Percentiles rank a stretch among this genome's conserved stretches.
phyloP scores from a whole-genome alignment of 352 stramenopile genomes.

The Globisporangium recalcitrans region DNA sequence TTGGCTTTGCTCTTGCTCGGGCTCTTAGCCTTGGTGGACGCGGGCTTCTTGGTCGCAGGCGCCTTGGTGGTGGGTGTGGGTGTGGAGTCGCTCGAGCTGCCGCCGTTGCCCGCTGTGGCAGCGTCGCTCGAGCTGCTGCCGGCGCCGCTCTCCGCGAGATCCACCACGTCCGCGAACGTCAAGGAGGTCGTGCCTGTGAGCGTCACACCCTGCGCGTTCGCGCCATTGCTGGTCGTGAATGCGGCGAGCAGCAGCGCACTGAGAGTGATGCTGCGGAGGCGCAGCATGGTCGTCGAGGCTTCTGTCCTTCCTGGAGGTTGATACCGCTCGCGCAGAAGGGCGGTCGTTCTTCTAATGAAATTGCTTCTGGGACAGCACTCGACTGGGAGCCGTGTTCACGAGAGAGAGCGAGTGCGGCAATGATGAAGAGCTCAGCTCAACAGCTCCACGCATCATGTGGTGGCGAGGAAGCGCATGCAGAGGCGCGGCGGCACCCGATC shows the following conservation, averaged over 20 bases:
- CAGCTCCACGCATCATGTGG: not conserved
- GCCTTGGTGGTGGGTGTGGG: not conserved
- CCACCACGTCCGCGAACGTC: constrained; percentile 9
- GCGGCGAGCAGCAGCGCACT: not conserved
- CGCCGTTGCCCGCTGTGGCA: not conserved
- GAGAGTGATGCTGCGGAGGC: not conserved
- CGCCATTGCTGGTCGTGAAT: not conserved
- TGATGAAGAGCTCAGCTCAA: constrained; percentile 9
- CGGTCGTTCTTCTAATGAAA: not conserved
- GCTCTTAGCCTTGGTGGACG: not conserved
- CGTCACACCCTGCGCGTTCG: not conserved
- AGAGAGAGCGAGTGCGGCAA: constrained; percentile 6
- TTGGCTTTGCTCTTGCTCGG: constrained; percentile 4
- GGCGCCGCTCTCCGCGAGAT: not conserved
- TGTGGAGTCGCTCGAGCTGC: not conserved
- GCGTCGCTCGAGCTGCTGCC: not conserved
- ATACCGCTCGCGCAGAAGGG: not conserved
- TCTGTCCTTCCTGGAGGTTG: too few species aligned
- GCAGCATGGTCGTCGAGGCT: too few species aligned
- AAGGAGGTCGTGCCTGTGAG: constrained; percentile 6
- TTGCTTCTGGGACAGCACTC: not conserved
- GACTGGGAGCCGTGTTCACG: not conserved
- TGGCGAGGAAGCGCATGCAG: not conserved
- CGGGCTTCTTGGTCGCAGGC: not conserved
- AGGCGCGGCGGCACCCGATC: not conserved